A percentile compares a stretch with the other conserved stretches of the same genome.
Evolutionary conservation across 768 basidiomycete species (phyloP).

Genomic region (Tephrocybe sp.): DNA sequence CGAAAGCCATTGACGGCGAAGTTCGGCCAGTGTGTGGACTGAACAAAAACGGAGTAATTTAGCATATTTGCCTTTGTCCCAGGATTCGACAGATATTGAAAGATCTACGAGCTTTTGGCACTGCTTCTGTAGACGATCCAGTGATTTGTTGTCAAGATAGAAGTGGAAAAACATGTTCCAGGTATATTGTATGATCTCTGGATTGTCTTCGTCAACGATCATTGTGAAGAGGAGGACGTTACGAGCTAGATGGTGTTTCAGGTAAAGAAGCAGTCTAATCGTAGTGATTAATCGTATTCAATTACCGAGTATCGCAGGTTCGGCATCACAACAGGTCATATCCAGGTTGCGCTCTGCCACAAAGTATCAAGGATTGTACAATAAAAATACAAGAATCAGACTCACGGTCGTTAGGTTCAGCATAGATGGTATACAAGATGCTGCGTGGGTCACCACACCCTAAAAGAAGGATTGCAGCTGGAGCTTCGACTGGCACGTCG

Average conservation of each 20-base stretch:
- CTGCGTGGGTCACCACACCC: conserved; percentile 60
- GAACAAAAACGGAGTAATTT: conserved; percentile 37
- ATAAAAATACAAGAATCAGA: not conserved
- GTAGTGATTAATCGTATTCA: not conserved
- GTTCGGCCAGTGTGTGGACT: conserved; percentile 33
- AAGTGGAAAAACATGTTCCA: conserved; percentile 55
- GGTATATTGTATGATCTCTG: conserved; percentile 15
- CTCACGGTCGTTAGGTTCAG: conserved; percentile 27
- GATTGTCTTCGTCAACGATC: conserved; percentile 30
- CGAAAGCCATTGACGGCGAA: conserved; percentile 41
- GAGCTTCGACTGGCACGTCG: conserved; percentile 44
- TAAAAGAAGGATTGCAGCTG: conserved; percentile 50
- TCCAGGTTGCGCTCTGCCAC: conserved; percentile 34
- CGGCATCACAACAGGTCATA: conserved; percentile 52
- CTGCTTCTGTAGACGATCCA: conserved; percentile 34
- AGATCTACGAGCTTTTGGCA: conserved; percentile 36
- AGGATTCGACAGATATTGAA: conserved; percentile 31
- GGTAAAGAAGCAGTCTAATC: not conserved
- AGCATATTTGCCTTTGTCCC: conserved; percentile 41
- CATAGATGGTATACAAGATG: conserved; percentile 47
- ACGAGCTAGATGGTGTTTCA: conserved; percentile 34
- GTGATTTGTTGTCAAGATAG: conserved; percentile 37
- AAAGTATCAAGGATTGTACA: not conserved
- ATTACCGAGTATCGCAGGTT: conserved; percentile 47
- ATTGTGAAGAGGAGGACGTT: conserved; percentile 48